Conservation (phyloP, 164 flowering plant genomes). For the Kingdonia uniflora region DNA sequence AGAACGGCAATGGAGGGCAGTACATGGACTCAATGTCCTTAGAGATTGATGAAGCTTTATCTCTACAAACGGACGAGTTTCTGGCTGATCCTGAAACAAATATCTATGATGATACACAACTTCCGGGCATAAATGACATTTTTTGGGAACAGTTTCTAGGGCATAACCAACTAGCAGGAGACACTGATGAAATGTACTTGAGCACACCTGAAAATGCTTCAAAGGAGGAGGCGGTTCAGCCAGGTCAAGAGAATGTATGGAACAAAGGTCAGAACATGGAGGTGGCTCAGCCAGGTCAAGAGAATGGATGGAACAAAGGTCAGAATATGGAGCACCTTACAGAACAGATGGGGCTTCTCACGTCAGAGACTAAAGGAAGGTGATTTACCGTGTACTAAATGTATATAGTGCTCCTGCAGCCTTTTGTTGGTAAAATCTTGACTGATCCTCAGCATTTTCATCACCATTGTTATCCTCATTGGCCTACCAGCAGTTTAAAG, state of each 20-base stretch:
- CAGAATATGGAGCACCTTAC: constrained; percentile 66
- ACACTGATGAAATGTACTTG: constrained; percentile 34
- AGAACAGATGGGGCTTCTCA: constrained; percentile 70
- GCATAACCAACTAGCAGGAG: constrained; percentile 23
- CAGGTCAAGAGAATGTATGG: constrained; percentile 41
- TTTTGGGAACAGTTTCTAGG: constrained; percentile 70
- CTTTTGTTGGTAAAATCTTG: neutral
- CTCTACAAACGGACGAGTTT: constrained; percentile 32
- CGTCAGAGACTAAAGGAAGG: constrained; percentile 33
- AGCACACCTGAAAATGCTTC: constrained; percentile 18
- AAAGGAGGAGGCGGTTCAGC: constrained; percentile 16
- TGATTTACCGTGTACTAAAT: neutral
- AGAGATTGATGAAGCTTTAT: constrained; percentile 25
- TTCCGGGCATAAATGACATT: constrained; percentile 26
- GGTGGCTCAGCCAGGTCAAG: constrained; percentile 16
- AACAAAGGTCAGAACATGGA: constrained; percentile 31
- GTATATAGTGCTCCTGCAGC: neutral
- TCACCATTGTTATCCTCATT: too few relatives aligned
- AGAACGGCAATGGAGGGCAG: constrained; percentile 18
- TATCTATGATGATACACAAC: constrained; percentile 26
- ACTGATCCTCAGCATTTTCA: too few relatives aligned
- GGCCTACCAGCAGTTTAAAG: too few relatives aligned
- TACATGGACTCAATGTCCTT: constrained; percentile 31
- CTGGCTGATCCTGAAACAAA: constrained; percentile 40
- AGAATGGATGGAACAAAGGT: constrained; percentile 46